phyloP scores from a whole-genome alignment of 1,284 basidiomycete genomes.

The Ustilago crameri region DNA sequence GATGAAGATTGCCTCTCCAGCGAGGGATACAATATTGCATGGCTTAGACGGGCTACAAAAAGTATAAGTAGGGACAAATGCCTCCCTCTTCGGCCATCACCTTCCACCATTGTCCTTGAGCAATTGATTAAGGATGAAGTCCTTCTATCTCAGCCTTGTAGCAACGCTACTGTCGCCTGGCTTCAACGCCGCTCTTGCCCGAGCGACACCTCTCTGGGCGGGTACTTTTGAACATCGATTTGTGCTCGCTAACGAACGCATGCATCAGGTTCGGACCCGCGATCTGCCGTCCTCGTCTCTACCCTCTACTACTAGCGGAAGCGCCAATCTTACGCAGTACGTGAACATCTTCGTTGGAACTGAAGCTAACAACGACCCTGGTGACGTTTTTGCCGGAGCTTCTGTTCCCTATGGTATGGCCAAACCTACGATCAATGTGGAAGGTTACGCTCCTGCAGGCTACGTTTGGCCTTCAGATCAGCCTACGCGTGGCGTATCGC shows the following conservation, averaged over 20 bases:
- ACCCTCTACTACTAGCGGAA: background rate
- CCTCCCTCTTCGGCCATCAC: too few relatives aligned
- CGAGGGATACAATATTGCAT: too few relatives aligned
- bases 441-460: constrained; percentile 58
- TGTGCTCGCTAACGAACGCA: background rate
- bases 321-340: constrained; percentile 25
- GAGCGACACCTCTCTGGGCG: constrained; percentile 3
- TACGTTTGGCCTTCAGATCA: constrained; percentile 46
- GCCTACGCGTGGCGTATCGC: constrained; percentile 53
- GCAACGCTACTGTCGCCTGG: too few relatives aligned
- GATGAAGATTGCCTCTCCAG: too few relatives aligned
- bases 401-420: constrained; percentile 61
- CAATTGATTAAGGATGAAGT: too few relatives aligned
- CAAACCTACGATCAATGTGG: constrained; percentile 57
- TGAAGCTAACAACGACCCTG: constrained; percentile 39
- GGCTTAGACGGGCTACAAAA: too few relatives aligned
- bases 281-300: background rate
- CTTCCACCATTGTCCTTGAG: too few relatives aligned
- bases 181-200: background rate
- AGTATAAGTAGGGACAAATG: too few relatives aligned
- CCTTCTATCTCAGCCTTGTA: too few relatives aligned
- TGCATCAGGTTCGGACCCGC: constrained; percentile 1
- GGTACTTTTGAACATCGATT: constrained; percentile 24
- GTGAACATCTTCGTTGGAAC: constrained; percentile 49
- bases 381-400: constrained; percentile 56